Evolutionary conservation across 306 rosid genomes (phyloP), one percentile per base, ranked within the genome.

Genomic region (Ormosia semicastrata): DNA sequence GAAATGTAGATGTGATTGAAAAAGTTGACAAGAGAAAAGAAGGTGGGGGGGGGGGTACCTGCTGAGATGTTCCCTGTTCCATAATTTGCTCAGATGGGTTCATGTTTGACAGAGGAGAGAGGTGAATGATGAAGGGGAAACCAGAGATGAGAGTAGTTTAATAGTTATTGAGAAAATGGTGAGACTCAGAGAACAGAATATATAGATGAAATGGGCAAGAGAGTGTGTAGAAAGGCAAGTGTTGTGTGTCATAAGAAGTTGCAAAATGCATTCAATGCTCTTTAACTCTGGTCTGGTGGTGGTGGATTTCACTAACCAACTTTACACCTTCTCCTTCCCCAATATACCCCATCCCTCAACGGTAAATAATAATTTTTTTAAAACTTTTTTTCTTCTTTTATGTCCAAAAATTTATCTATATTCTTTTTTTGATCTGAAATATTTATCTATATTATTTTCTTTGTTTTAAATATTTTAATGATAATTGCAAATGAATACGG

Each of bases 41-140:
- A 75, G 37, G 24, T 54, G 70, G 79, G 78, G 78, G 37, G 24
- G 56, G 70, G 79, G 78, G 78, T 87, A 87, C 95, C 95, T 82
- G 79, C 50, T 79, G 86, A 84, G 88, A 87, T 29, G 80, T 88
- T 50, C 88, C 89, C 52, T 75, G 86, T 59, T 91, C 91, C 70
- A 87, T 84, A 82, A 33, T 63, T 63, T 88, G 91, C 70, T 81
- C 82, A 67, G 89, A 78, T 15, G 90, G 87, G 77, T 81, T 89
- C 93, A 88, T 91, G 69, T 83, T 36, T 41, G 18, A 64, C 6
- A 53, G 18, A 67, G 7, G 60, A 66, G 50, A 49, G 72, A 24
- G 37, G 36, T 34, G n/a, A n/a, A n/a, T n/a, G 77, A 36, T 36
- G 39, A 36, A 36, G 5, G 39, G 50, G 62, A 81, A 72, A 36